phyloP scores from a whole-genome alignment of 768 basidiomycete species.

The Royoungia palumana region DNA sequence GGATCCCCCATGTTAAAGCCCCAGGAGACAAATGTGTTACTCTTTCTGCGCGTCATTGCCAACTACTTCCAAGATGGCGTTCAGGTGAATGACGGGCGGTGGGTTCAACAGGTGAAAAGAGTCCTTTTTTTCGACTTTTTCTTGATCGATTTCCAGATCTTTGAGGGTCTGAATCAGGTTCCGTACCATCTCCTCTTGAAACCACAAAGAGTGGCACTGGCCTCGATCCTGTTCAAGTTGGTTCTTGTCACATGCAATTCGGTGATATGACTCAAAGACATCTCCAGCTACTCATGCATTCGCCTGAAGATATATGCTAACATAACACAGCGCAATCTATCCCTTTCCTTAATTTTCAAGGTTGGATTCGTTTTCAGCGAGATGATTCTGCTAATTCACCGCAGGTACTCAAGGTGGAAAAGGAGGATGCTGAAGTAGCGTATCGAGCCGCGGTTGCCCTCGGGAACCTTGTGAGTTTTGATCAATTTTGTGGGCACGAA shows the following conservation, averaged over 20 bases:
- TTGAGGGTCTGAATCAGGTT: constrained; percentile 48
- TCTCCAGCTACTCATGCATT: constrained; percentile 62
- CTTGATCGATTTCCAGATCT: constrained; percentile 42
- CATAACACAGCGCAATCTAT: constrained; percentile 37
- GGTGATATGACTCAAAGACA: constrained; percentile 1
- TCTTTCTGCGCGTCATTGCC: constrained; percentile 74
- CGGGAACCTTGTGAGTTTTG: constrained; percentile 62
- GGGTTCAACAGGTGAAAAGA: constrained; percentile 48
- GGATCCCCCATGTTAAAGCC: constrained; percentile 57
- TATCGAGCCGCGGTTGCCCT: constrained; percentile 72
- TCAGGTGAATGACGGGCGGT: constrained; percentile 40
- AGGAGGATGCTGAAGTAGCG: constrained; percentile 59
- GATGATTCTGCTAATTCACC: constrained; percentile 5
- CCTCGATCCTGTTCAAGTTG: constrained; percentile 87
- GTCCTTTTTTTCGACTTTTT: constrained; percentile 3
- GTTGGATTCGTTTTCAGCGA: constrained; percentile 30
- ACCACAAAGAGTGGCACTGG: constrained; percentile 69
- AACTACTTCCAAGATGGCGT: constrained; percentile 70
- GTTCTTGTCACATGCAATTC: constrained; percentile 26
- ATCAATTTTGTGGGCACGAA: not conserved
- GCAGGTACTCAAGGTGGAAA: constrained; percentile 38
- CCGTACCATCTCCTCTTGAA: constrained; percentile 60
- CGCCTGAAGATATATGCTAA: constrained; percentile 43
- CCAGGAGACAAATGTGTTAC: constrained; percentile 80
- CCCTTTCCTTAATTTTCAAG: constrained; percentile 44